Evolutionary conservation across 441 rosid species (phyloP).

Genomic region (Viola pubescens): DNA sequence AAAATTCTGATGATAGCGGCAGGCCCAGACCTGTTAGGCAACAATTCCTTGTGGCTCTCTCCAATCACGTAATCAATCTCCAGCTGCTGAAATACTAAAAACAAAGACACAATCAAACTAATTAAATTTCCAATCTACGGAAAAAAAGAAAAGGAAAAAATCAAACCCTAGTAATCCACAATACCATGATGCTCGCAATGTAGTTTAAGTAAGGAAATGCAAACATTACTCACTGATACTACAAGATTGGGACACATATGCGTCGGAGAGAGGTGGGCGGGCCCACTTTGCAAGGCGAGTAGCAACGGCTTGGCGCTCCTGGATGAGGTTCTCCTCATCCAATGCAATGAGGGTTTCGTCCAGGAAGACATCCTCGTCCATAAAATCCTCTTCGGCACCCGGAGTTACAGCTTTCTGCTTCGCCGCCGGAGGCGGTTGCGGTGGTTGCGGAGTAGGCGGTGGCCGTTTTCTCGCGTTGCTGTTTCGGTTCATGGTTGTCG

Average conservation of each 20-base stretch:
- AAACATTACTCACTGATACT: slow-evolving; percentile 46
- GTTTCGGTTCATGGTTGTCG: slow-evolving; percentile 28
- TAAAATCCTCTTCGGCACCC: slow-evolving; percentile 54
- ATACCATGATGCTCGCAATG: neutral
- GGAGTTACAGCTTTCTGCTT: slow-evolving; percentile 47
- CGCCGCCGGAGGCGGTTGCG: slow-evolving; percentile 29
- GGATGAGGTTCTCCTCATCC: slow-evolving; percentile 67
- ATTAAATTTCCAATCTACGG: neutral
- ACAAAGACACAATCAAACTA: neutral
- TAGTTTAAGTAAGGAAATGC: neutral
- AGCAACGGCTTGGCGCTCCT: slow-evolving; percentile 59
- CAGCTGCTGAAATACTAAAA: slow-evolving; percentile 78
- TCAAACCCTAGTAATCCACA: slow-evolving; percentile 7
- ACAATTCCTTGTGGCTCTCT: slow-evolving; percentile 45
- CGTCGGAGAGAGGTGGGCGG: slow-evolving; percentile 60
- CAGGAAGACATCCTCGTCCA: slow-evolving; percentile 73
- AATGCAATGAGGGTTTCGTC: slow-evolving; percentile 67
- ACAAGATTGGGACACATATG: slow-evolving; percentile 45
- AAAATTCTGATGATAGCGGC: slow-evolving; percentile 81
- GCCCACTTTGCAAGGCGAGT: slow-evolving; percentile 64
- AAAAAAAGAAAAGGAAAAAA: neutral
- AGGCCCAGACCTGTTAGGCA: slow-evolving; percentile 64
- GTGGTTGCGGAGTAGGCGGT: slow-evolving; percentile 35
- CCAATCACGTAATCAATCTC: slow-evolving; percentile 85
- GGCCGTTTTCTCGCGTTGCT: slow-evolving; percentile 56